Base-by-base conservation (phyloP, 257 asterid species). In the Solanum neorickii region DNA sequence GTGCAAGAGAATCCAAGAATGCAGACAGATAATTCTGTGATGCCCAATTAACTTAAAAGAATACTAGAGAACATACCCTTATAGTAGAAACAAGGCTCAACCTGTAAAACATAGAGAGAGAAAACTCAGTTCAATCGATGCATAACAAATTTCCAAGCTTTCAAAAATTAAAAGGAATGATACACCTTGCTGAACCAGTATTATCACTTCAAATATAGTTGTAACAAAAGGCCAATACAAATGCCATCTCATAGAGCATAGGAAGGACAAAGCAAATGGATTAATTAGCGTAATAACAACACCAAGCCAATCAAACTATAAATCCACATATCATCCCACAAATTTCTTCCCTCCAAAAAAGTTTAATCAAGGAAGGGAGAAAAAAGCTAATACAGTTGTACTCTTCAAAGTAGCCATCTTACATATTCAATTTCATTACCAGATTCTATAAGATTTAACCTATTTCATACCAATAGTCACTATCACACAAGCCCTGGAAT, bases 41-140 rank as follows among this genome's bases (percentile, higher is more conserved):
- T 18, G 11, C 29, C 84, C 27, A 80, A 27, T 80, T 27, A 47
- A 80, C 41, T 80, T 80, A 80, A 80, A 47, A 80, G 42, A 80
- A 16, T 15, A 80, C 3, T 4, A 85, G 68, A 42, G 62, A 46
- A 47, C 88, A 85, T 92, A 95, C 98, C 98, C 93, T 95, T 75
- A 95, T 95, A 56, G 98, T 95, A 33, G 95, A 91, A 41, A 95
- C 98, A 70, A 95, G 98, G 93, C 95, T 93, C 94, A 95, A 94
- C 98, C 99, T 96, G 96, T 31, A 89, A 91, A 62, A 42, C 47
- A 74, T 21, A n/a, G 29, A 13, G 82, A 85, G 37, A 82, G 47
- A 52, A n/a, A 25, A 44, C 27, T 86, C 68, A 86, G 87, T 42
- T 49, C 73, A 73, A 31, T 86, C 21, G 73, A 47, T 9, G n/a